phyloP scores from a whole-genome alignment of 495 filamentous ascomycete genomes.

The Beverwykella pulmonaria region DNA sequence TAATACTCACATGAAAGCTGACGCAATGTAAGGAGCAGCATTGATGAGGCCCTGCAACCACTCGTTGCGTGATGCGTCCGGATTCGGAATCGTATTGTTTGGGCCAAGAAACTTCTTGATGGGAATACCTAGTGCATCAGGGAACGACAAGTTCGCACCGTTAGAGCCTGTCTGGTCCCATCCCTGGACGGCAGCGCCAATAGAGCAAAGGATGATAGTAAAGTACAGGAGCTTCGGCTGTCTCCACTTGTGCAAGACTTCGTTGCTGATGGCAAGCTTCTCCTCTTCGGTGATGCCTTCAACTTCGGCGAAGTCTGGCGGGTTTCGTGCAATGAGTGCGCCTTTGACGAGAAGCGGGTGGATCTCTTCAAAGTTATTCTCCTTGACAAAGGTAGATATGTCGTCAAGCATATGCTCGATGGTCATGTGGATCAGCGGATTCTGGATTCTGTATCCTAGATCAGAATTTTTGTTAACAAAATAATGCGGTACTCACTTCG shows the following conservation, averaged over 20 bases:
- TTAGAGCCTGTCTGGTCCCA: constrained; percentile 47
- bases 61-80: constrained; percentile 49
- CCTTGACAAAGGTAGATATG: constrained; percentile 55
- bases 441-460: constrained; percentile 33
- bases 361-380: constrained; percentile 52
- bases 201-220: constrained; percentile 52
- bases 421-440: constrained; percentile 56
- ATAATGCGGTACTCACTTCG: neutral
- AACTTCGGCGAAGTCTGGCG: constrained; percentile 47
- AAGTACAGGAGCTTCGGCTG: constrained; percentile 61
- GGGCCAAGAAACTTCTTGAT: constrained; percentile 33
- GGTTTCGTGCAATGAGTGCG: constrained; percentile 58
- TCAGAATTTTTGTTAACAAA: neutral
- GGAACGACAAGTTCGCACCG: constrained; percentile 46
- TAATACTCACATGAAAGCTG: constrained; percentile 43
- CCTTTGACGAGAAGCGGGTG: constrained; percentile 55
- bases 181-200: constrained; percentile 47
- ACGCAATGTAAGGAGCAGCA: constrained; percentile 53
- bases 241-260: constrained; percentile 60
- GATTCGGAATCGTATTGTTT: constrained; percentile 47
- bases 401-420: constrained; percentile 53
- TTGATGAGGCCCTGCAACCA: constrained; percentile 69
- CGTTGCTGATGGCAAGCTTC: constrained; percentile 49
- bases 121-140: constrained; percentile 38
- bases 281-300: constrained; percentile 54